phyloP scores from a whole-genome alignment of 2,329 filamentous ascomycete genomes.

The Trematosphaeria pertusa region DNA sequence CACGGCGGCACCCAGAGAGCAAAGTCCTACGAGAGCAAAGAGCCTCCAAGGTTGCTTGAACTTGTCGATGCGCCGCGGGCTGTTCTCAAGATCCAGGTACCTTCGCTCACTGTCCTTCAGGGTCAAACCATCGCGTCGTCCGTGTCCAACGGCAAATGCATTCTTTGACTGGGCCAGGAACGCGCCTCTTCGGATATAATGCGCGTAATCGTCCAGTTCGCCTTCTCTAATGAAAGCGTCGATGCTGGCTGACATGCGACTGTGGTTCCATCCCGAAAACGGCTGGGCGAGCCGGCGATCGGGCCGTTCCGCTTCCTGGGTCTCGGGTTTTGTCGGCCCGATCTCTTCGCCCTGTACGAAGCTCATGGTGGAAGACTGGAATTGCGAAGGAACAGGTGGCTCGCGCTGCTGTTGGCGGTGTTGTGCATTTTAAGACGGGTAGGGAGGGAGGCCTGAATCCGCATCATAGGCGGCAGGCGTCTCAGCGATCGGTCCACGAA shows the following conservation, averaged over 20 bases:
- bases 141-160: slow-evolving; percentile 17
- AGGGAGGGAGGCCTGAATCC: no score
- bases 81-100: slow-evolving; percentile 21
- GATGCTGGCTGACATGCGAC: slow-evolving; percentile 19
- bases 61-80: slow-evolving; percentile 23
- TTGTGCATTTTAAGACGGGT: background rate
- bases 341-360: slow-evolving; percentile 6
- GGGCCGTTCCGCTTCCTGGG: slow-evolving; percentile 17
- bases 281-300: slow-evolving; percentile 25
- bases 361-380: background rate
- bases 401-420: background rate
- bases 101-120: slow-evolving; percentile 20
- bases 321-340: slow-evolving; percentile 2
- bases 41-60: slow-evolving; percentile 31
- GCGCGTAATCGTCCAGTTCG: slow-evolving; percentile 22
- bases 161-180: slow-evolving; percentile 27
- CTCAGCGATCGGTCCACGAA: background rate
- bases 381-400: background rate
- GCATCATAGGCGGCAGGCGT: background rate
- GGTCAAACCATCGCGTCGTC: slow-evolving; percentile 17
- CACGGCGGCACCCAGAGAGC: slow-evolving; percentile 28
- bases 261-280: slow-evolving; percentile 24
- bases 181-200: slow-evolving; percentile 28
- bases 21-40: slow-evolving; percentile 26
- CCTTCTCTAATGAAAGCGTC: slow-evolving; percentile 20